Evolutionary conservation across 1,139 yeast genomes (phyloP).

Genomic region (Zygoascus hellenicus): DNA sequence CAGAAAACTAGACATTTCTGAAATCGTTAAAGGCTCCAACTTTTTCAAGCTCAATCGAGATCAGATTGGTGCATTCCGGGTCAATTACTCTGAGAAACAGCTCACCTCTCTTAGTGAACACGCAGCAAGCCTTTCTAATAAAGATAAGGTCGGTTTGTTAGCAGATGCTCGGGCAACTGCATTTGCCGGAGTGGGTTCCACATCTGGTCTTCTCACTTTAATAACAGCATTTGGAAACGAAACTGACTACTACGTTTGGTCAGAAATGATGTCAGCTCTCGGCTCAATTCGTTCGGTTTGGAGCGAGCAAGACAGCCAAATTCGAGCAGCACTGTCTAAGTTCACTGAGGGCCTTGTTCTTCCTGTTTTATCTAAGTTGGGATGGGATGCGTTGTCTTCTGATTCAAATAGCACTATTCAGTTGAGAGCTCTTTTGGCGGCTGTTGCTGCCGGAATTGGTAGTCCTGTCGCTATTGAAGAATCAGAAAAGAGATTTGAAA

Average conservation of each 20-base stretch:
- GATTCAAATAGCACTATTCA: conserved; percentile 45
- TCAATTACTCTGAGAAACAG: conserved; percentile 52
- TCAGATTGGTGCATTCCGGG: conserved; percentile 61
- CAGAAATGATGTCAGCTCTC: conserved; percentile 47
- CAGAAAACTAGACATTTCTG: conserved; percentile 24
- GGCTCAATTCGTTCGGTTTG: conserved; percentile 43
- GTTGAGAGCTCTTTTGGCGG: conserved; percentile 48
- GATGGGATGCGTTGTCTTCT: conserved; percentile 33
- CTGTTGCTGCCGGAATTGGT: conserved; percentile 47
- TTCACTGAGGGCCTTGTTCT: conserved; percentile 42
- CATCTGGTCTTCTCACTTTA: conserved; percentile 47
- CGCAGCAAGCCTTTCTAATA: conserved; percentile 44
- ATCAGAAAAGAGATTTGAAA: conserved; percentile 32
- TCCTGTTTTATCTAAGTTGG: conserved; percentile 40
- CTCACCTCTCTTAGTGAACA: conserved; percentile 28
- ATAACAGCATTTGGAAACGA: conserved; percentile 43
- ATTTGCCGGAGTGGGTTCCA: conserved; percentile 51
- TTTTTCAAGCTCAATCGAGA: conserved; percentile 57
- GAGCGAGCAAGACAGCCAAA: conserved; percentile 37
- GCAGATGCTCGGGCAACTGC: conserved; percentile 59
- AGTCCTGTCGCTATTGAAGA: conserved; percentile 45
- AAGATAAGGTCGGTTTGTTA: conserved; percentile 61
- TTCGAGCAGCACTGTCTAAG: conserved; percentile 37
- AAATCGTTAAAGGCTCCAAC: conserved; percentile 22
- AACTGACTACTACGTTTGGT: conserved; percentile 60